Percentiles rank a stretch among this genome's conserved stretches.
These are phyloP conservation scores for Aquanectria penicillioides DNA, from an alignment of 2,329 filamentous ascomycete genomes.

Conservation along the genomic window DNA sequence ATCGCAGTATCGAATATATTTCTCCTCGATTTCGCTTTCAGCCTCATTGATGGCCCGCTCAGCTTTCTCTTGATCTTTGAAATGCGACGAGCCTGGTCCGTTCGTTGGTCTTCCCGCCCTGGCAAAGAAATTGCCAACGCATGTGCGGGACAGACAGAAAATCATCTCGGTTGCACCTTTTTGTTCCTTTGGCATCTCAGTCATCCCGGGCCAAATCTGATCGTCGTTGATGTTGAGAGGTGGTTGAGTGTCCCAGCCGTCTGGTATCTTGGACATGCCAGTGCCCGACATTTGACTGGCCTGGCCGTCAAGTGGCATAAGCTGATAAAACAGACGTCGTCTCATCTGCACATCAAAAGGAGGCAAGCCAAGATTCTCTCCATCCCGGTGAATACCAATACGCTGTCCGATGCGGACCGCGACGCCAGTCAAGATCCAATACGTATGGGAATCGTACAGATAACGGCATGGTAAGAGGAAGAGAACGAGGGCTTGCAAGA, in stretches of 20 bases:
- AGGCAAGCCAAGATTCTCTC: constrained; percentile 42
- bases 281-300: constrained; percentile 42
- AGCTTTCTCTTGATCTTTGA: constrained; percentile 41
- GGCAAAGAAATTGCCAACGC: constrained; percentile 3
- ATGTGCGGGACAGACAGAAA: constrained; percentile 42
- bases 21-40: constrained; percentile 52
- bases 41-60: constrained; percentile 50
- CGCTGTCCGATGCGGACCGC: constrained; percentile 63
- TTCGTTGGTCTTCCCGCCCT: constrained; percentile 11
- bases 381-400: constrained; percentile 63
- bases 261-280: constrained; percentile 30
- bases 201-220: constrained; percentile 50
- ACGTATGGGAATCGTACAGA: constrained; percentile 56
- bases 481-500: constrained; percentile 63
- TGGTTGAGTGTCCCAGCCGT: constrained; percentile 43
- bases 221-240: constrained; percentile 52
- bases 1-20: constrained; percentile 56
- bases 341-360: constrained; percentile 64
- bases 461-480: constrained; percentile 54
- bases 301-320: constrained; percentile 52
- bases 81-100: neutral
- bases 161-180: constrained; percentile 48
- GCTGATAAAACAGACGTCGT: constrained; percentile 64
- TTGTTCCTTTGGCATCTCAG: constrained; percentile 39
- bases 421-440: constrained; percentile 60